Base-by-base conservation (phyloP, 192 early-diverging fungal species). In the Rhizoclosmatium sp. region DNA sequence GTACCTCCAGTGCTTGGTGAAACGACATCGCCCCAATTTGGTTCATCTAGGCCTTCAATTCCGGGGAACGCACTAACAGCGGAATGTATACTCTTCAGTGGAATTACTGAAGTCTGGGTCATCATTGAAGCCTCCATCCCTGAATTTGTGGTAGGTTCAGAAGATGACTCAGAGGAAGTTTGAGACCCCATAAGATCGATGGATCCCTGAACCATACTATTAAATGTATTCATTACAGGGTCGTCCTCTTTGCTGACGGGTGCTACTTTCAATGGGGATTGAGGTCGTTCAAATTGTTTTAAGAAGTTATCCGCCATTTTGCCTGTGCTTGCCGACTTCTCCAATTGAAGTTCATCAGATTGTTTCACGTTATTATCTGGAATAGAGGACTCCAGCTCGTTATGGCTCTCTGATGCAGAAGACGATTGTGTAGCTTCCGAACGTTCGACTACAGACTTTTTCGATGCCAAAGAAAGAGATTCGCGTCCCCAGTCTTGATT, bases 401-500 rank as follows among this genome's bases (percentile, higher is more conserved):
- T 69, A 1, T 42, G 51, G 48, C 45, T 51, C 21, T 47, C 42
- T 46, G 31, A 10, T n/a, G 42, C 10, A 12, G 41, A 45, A 39
- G 56, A 59, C 48, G 70, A 14, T 21, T n/a, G n/a, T 31, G 31
- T 31, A 31, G 31, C 31, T 31, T 31, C 31, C 31, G 31, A 31
- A 31, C 31, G 31, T 31, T 31, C 31, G 31, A 31, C 31, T 31
- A 31, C 31, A 31, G 31, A 31, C 31, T 31, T 31, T 31, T 31
- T 31, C 31, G 31, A 31, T 31, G 31, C 31, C 31, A 31, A 31
- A 31, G 31, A 31, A 31, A 31, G 31, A 41, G 72, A 59, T 16
- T 47, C 72, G 19, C 72, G 72, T 16, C 85, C 81, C 85, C 83
- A 85, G n/a, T 79, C 54, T 12, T 46, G 41, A 69, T 82, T 84